Conservation (phyloP, 202 grass and related monocot species). For the Eragrostis tef region DNA sequence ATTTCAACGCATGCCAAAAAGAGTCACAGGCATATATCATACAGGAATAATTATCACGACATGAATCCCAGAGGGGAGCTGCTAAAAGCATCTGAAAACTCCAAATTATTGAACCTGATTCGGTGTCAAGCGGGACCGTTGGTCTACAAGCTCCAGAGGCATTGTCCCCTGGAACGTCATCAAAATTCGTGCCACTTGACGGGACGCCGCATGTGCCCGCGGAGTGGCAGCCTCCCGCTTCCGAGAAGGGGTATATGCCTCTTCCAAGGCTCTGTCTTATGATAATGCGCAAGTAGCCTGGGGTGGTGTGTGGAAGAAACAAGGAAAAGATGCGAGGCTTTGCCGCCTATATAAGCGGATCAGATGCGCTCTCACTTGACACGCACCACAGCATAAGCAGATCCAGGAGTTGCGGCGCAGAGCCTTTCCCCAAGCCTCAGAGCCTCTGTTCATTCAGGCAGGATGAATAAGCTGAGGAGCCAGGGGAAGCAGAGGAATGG, state of each 20-base stretch:
- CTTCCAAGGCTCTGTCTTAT: constrained; percentile 38
- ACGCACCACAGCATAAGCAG: constrained; percentile 45
- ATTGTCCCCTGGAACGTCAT: constrained; percentile 48
- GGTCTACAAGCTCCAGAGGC: constrained; percentile 41
- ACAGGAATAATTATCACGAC: constrained; percentile 28
- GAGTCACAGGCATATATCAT: neutral
- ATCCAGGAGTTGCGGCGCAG: constrained; percentile 32
- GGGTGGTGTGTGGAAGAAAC: neutral
- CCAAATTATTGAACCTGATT: constrained; percentile 27
- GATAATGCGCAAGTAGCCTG: constrained; percentile 31
- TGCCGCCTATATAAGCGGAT: constrained; percentile 41
- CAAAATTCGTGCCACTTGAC: constrained; percentile 43
- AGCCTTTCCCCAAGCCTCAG: neutral
- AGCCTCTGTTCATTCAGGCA: neutral
- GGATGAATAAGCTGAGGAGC: constrained; percentile 47
- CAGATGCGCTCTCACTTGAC: constrained; percentile 27
- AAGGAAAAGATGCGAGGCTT: neutral
- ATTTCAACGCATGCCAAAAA: neutral
- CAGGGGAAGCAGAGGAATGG: constrained; percentile 38
- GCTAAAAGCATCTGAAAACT: neutral
- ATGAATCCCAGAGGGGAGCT: constrained; percentile 13
- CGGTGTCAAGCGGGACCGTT: constrained; percentile 47
- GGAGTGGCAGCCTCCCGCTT: constrained; percentile 39
- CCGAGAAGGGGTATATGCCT: constrained; percentile 43
- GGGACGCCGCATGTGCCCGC: constrained; percentile 40